Percentiles rank a stretch among this genome's conserved stretches.
Evolutionary conservation across 768 basidiomycete genomes (phyloP).

Genomic region (Rubroboletus satanas): DNA sequence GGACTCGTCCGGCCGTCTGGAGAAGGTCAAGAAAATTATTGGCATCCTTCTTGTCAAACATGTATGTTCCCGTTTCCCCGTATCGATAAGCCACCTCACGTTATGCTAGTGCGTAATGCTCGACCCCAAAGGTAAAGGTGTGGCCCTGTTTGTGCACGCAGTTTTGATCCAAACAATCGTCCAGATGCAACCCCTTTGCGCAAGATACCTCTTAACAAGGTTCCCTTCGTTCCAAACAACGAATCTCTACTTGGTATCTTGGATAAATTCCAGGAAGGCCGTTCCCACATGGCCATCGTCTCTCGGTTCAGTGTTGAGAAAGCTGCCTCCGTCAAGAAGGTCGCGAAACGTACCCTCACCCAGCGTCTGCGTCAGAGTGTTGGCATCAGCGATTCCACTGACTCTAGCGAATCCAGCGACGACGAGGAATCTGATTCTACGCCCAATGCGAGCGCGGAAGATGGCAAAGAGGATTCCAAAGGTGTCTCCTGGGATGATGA

Average conservation of each 20-base stretch:
- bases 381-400: conserved; percentile 64
- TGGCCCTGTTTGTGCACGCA: no score
- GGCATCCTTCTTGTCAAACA: conserved; percentile 88
- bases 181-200: conserved; percentile 79
- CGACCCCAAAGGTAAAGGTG: conserved; percentile 66
- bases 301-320: conserved; percentile 70
- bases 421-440: conserved; percentile 33
- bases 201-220: conserved; percentile 80
- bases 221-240: conserved; percentile 82
- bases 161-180: background rate
- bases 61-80: conserved; percentile 20
- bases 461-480: conserved; percentile 23
- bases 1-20: conserved; percentile 32
- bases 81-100: background rate
- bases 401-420: conserved; percentile 45
- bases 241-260: conserved; percentile 81
- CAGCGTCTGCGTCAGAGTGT: conserved; percentile 74
- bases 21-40: conserved; percentile 74
- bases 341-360: conserved; percentile 74
- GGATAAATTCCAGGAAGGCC: conserved; percentile 86
- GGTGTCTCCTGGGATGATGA: conserved; percentile 34
- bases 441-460: conserved; percentile 14
- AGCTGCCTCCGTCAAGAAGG: conserved; percentile 78
- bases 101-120: conserved; percentile 63
- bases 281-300: conserved; percentile 91